Evolutionary conservation across 176 grass and related monocot genomes (phyloP), one percentile per base, ranked within the genome.

Genomic region (Musa troglodytarum): DNA sequence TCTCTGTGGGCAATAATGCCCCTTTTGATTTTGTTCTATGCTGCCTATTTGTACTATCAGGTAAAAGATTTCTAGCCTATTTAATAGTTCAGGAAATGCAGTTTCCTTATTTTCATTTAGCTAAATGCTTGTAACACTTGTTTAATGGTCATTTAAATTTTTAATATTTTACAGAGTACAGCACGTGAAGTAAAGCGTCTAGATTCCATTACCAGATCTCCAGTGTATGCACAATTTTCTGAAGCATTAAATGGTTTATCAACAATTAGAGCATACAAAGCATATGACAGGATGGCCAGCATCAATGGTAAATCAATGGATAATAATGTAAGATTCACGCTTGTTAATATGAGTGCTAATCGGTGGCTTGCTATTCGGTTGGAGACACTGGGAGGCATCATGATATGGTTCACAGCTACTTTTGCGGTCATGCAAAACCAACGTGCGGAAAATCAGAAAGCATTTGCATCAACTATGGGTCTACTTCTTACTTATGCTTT

Each of bases 401-500:
- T 99, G 95, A 94, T 99, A 73, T 99, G 90, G 90, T 91, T 99
- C 74, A 94, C 88, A 20, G 95, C 95, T 79, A 91, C 90, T 78
- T 94, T 99, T 86, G 95, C 95, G 55, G 95, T 99, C 43, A 84
- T 99, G 90, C 95, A 99, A 91, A 94, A 94, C 77, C 95, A 99
- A 68, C 87, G 85, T 64, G 84, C 91, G 52, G 88, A 94, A 13
- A 82, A 99, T 81, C 95, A 99, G 75, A 86, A 91, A 75, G 88
- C 88, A 23, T 92, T 99, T 86, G 95, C 95, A 43, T 99, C 95
- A 66, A 94, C 95, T 71, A 99, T 99, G 90, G 95, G 95, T 79
- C 84, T 99, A 61, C 88, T 99, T 54, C 90, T 99, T 78, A 89
- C 90, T 55, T 99, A 99, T 70, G 79, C 95, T 43, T 89, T 99